These are phyloP conservation scores for Flaveria bidentis DNA, from an alignment of 129 eudicot genomes.

Conservation along the genomic window DNA sequence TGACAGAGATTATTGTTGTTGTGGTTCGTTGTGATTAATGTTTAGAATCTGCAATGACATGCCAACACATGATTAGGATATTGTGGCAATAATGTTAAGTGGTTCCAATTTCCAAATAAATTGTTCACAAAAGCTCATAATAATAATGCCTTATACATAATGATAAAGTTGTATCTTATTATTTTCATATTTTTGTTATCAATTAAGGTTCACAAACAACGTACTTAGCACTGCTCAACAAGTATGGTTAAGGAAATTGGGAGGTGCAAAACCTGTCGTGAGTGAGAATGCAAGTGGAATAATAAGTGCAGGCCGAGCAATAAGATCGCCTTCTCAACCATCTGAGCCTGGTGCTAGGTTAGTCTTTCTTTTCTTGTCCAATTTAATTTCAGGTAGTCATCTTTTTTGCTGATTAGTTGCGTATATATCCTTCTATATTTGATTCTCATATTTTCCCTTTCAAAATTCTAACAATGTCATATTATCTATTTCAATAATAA, in stretches of 20 bases:
- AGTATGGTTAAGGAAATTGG: slow-evolving; percentile 86
- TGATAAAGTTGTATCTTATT: background rate
- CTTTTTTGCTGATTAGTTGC: background rate
- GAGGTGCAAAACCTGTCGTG: slow-evolving; percentile 95
- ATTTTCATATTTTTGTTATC: background rate
- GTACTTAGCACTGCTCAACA: slow-evolving; percentile 97
- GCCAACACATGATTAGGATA: background rate
- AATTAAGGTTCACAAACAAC: slow-evolving; percentile 86
- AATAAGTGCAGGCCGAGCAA: slow-evolving; percentile 95
- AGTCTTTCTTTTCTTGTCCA: slow-evolving; percentile 25
- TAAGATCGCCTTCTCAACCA: slow-evolving; percentile 66
- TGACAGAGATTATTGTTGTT: background rate
- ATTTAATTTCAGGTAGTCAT: background rate
- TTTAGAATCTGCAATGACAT: background rate
- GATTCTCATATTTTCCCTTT: background rate
- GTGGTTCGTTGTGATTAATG: background rate
- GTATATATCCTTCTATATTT: background rate
- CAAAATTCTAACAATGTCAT: background rate
- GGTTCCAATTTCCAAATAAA: background rate
- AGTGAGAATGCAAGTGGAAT: slow-evolving; percentile 82
- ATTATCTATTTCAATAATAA: background rate
- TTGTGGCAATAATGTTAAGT: background rate
- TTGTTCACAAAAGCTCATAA: slow-evolving; percentile 4
- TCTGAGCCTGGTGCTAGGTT: slow-evolving; percentile 76
- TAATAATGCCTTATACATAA: background rate